Evolutionary conservation across 495 filamentous ascomycete species (phyloP).

Genomic region (Podospora conica): DNA sequence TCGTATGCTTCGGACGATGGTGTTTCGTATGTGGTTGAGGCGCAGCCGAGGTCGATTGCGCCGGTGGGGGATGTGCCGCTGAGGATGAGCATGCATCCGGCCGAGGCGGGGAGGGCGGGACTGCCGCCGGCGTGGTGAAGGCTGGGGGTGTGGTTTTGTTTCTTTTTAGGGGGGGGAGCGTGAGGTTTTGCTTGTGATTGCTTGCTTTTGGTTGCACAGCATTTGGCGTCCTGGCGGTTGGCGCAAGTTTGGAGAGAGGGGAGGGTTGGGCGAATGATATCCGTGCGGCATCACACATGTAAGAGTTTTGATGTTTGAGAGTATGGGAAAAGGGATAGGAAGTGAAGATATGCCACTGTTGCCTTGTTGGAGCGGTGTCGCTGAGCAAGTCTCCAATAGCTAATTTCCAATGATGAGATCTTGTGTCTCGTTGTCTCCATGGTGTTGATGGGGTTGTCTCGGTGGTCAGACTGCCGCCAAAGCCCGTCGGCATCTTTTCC

Average conservation of each 20-base stretch:
- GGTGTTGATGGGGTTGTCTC: background rate
- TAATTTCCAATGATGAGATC: background rate
- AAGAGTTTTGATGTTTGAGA: background rate
- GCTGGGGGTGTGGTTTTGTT: background rate
- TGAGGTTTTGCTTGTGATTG: background rate
- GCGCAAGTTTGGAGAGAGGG: background rate
- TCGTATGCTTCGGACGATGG: slow-evolving; percentile 69
- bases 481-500: too few relatives aligned
- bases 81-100: slow-evolving; percentile 35
- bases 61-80: slow-evolving; percentile 38
- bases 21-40: slow-evolving; percentile 60
- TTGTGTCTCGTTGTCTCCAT: too few relatives aligned
- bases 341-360: background rate
- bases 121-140: slow-evolving; percentile 20
- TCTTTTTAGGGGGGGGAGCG: background rate
- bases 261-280: background rate
- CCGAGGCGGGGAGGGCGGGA: slow-evolving; percentile 29
- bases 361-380: too few relatives aligned
- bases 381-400: background rate
- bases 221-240: slow-evolving; percentile 4
- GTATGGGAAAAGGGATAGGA: background rate
- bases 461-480: background rate
- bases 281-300: background rate
- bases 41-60: slow-evolving; percentile 48
- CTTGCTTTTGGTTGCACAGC: slow-evolving; percentile 10